Percentiles rank a stretch among this genome's conserved stretches.
Evolutionary conservation across 768 basidiomycete species (phyloP).

Genomic region (Amanita phalloides): DNA sequence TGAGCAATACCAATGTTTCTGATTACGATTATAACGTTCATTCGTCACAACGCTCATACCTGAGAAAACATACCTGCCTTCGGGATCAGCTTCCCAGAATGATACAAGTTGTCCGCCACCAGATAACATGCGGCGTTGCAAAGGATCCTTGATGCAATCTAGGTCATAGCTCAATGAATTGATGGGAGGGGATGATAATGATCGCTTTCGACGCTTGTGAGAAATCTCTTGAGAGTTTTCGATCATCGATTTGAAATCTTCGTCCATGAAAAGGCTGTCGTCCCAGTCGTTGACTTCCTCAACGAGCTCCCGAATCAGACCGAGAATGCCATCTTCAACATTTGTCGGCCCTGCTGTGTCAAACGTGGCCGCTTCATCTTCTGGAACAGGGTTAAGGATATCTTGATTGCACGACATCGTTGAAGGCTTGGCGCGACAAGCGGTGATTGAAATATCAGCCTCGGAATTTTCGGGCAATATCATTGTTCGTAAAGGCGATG

Average conservation of each 20-base stretch:
- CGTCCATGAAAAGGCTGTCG: constrained; percentile 32
- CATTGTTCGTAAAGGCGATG: constrained; percentile 37
- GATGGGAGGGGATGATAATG: neutral
- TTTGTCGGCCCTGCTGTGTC: neutral
- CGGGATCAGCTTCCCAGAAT: neutral
- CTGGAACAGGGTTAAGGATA: neutral
- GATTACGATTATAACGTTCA: neutral
- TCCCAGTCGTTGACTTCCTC: constrained; percentile 44
- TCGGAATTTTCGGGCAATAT: constrained; percentile 24
- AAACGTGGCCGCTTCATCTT: neutral
- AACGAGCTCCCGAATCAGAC: constrained; percentile 36
- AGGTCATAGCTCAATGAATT: neutral
- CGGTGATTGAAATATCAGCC: constrained; percentile 5
- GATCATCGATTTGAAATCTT: constrained; percentile 36
- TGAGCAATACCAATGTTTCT: constrained; percentile 2
- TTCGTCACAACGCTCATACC: neutral
- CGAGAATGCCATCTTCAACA: constrained; percentile 18
- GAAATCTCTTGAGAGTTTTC: constrained; percentile 16
- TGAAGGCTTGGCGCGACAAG: neutral
- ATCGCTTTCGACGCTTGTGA: constrained; percentile 2
- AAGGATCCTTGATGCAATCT: neutral
- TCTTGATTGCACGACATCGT: neutral
- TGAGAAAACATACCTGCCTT: neutral
- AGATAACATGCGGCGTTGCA: neutral
- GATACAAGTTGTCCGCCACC: constrained; percentile 2